Evolutionary conservation across 148 eudicot species (phyloP).

Genomic region (Fagopyrum tataricum): DNA sequence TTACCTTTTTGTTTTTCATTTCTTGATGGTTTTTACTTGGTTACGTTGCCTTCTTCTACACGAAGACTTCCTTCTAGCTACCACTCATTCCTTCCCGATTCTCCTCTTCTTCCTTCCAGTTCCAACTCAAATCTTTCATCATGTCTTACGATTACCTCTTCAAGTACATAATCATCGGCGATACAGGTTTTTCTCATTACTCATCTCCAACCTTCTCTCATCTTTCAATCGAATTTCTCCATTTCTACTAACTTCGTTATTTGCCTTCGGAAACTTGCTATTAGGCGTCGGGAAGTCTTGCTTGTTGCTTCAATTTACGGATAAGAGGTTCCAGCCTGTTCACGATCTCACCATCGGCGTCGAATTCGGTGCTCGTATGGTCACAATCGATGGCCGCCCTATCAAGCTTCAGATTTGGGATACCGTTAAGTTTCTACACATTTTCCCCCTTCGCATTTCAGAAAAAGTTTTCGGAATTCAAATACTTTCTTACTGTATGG

Average conservation of each 20-base stretch:
- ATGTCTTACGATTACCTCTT: constrained; percentile 78
- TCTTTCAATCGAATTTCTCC: not conserved
- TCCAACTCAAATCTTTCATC: not conserved
- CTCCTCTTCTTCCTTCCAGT: not conserved
- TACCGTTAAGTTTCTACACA: constrained; percentile 30
- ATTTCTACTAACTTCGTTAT: not conserved
- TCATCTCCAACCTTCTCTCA: not conserved
- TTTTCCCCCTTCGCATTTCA: not conserved
- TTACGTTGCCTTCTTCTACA: not conserved
- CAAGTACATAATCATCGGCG: constrained; percentile 79
- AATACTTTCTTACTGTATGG: not conserved
- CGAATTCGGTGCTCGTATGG: constrained; percentile 72
- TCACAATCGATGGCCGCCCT: constrained; percentile 47
- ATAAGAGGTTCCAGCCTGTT: constrained; percentile 74
- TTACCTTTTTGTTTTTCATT: not conserved
- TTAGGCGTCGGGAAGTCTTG: constrained; percentile 75
- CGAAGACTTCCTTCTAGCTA: constrained; percentile 3
- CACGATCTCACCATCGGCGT: constrained; percentile 79
- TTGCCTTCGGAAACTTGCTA: not conserved
- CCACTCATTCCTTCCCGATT: not conserved
- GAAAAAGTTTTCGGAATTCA: not conserved
- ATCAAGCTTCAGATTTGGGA: constrained; percentile 84
- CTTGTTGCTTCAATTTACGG: constrained; percentile 64
- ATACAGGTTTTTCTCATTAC: constrained; percentile 38
- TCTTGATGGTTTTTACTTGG: not conserved